A percentile compares a stretch with the other conserved stretches of the same genome.
phyloP scores from a whole-genome alignment of 2,329 filamentous ascomycete species.

The Ilyonectria sp. region DNA sequence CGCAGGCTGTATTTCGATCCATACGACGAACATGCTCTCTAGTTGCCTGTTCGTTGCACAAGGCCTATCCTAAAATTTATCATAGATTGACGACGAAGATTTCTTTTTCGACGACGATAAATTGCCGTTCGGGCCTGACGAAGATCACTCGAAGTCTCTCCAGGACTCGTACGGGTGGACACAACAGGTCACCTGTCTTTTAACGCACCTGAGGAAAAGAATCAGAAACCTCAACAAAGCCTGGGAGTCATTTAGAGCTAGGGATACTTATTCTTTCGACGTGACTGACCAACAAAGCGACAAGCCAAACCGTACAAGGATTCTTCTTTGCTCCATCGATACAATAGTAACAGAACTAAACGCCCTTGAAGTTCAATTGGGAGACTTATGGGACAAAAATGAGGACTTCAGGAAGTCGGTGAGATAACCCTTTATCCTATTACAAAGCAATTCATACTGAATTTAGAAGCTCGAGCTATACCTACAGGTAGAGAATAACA shows the following conservation, averaged over 20 bases:
- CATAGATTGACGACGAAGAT: not conserved
- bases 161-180: not conserved
- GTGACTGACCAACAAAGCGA: not conserved
- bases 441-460: not conserved
- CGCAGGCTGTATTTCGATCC: too few species aligned
- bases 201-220: not conserved
- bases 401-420: slow-evolving; percentile 5
- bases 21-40: too few species aligned
- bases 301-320: not conserved
- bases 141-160: not conserved
- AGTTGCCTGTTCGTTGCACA: not conserved
- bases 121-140: not conserved
- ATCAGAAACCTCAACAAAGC: not conserved
- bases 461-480: not conserved
- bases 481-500: slow-evolving; percentile 6
- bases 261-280: not conserved
- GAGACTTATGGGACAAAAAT: not conserved
- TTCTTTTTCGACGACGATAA: not conserved
- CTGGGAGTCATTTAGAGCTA: not conserved
- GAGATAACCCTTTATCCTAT: not conserved
- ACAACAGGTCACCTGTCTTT: not conserved
- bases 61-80: not conserved
- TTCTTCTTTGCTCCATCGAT: not conserved
- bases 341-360: not conserved
- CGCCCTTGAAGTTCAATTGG: not conserved